Conservation (phyloP, 768 basidiomycete species). For the Favolaschia claudopus region DNA sequence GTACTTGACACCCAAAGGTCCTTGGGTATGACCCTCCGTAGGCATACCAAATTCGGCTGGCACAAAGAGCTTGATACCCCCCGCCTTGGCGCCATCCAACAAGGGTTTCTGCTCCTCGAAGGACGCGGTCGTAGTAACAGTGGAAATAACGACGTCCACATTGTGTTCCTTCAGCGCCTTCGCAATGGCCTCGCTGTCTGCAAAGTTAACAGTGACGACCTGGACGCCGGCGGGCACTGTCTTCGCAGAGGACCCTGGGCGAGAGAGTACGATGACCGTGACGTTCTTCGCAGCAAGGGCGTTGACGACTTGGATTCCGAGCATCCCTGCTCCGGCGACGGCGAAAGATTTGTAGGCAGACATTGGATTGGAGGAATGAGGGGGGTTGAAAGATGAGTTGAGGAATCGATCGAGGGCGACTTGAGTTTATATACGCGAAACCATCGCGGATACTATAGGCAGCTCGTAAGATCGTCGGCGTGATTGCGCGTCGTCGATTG, state of each 20-base stretch:
- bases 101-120: conserved; percentile 32
- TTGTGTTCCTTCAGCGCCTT: conserved; percentile 36
- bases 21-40: conserved; percentile 38
- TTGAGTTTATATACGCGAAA: too few relatives aligned
- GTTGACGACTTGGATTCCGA: conserved; percentile 38
- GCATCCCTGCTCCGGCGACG: conserved; percentile 14
- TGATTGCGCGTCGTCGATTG: too few relatives aligned
- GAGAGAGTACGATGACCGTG: conserved; percentile 23
- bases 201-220: conserved; percentile 35
- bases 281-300: conserved; percentile 57
- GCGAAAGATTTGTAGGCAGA: too few relatives aligned
- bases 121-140: conserved; percentile 36
- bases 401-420: too few relatives aligned
- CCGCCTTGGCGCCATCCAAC: conserved; percentile 44
- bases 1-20: conserved; percentile 34
- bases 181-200: conserved; percentile 34
- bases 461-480: too few relatives aligned
- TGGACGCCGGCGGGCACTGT: conserved; percentile 28
- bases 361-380: too few relatives aligned
- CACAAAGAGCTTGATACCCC: conserved; percentile 45
- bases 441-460: too few relatives aligned
- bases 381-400: too few relatives aligned
- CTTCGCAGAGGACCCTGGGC: conserved; percentile 14
- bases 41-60: conserved; percentile 47
- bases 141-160: conserved; percentile 43